Evolutionary conservation across 805 yeast species (phyloP).

Genomic region (Candida khao-thaluensis): DNA sequence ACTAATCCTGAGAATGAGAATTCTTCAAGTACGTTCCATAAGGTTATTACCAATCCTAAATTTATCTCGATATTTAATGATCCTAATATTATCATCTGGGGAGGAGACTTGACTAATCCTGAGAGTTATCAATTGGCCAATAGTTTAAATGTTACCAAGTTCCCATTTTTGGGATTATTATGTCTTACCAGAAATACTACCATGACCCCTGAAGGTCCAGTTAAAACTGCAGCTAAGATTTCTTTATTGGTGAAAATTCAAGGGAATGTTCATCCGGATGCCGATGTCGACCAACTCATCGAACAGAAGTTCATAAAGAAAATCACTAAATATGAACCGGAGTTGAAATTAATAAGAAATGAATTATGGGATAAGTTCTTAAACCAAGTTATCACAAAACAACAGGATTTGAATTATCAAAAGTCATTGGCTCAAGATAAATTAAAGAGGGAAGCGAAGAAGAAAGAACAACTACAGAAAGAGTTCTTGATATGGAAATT

Average conservation of each 20-base stretch:
- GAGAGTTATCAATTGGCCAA: conserved; percentile 85
- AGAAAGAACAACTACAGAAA: conserved; percentile 31
- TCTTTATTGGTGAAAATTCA: conserved; percentile 63
- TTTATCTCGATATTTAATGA: conserved; percentile 42
- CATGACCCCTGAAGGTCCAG: conserved; percentile 57
- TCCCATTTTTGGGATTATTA: conserved; percentile 81
- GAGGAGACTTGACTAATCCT: conserved; percentile 76
- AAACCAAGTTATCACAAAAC: conserved; percentile 56
- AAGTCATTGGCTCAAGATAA: conserved; percentile 69
- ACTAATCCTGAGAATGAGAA: conserved; percentile 73
- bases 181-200: conserved; percentile 60
- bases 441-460: conserved; percentile 38
- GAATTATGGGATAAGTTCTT: conserved; percentile 62
- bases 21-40: conserved; percentile 49
- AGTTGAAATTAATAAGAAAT: conserved; percentile 56
- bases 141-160: conserved; percentile 64
- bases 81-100: conserved; percentile 72
- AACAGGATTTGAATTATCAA: conserved; percentile 78
- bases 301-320: conserved; percentile 42
- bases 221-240: conserved; percentile 53
- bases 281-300: conserved; percentile 29
- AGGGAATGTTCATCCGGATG: conserved; percentile 52
- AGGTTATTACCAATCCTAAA: conserved; percentile 50
- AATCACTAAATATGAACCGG: conserved; percentile 59
- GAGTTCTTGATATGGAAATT: conserved; percentile 35